phyloP scores from a whole-genome alignment of 2,329 filamentous ascomycete genomes.

The Fusarium praegraminearum region DNA sequence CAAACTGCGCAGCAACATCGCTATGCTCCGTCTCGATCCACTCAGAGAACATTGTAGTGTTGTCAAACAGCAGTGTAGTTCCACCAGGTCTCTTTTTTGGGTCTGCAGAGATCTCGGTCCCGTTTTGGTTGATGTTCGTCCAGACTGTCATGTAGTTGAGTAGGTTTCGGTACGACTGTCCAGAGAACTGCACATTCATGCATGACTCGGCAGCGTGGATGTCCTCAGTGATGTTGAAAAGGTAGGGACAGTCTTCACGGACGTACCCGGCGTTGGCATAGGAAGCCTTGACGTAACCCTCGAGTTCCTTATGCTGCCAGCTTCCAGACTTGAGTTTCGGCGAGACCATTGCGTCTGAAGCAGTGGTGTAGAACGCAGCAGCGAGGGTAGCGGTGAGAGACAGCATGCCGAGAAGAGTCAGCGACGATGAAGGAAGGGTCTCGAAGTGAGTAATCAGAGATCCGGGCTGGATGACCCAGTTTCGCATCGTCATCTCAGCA shows the following conservation, averaged over 20 bases:
- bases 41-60: conserved; percentile 75
- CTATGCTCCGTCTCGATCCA: conserved; percentile 73
- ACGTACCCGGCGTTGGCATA: conserved; percentile 75
- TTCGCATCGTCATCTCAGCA: conserved; percentile 80
- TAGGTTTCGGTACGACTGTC: conserved; percentile 78
- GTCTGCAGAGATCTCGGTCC: conserved; percentile 56
- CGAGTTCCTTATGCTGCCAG: conserved; percentile 62
- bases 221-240: conserved; percentile 63
- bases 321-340: conserved; percentile 74
- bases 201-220: conserved; percentile 66
- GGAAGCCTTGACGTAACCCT: conserved; percentile 67
- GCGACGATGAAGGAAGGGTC: conserved; percentile 71
- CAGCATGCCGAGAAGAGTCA: conserved; percentile 73
- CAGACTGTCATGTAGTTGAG: conserved; percentile 70
- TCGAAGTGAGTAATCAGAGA: conserved; percentile 77
- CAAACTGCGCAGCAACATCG: conserved; percentile 65
- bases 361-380: conserved; percentile 80
- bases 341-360: conserved; percentile 79
- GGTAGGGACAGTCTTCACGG: conserved; percentile 68
- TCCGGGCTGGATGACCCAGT: conserved; percentile 79
- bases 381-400: conserved; percentile 73
- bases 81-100: conserved; percentile 67
- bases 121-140: conserved; percentile 59
- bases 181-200: conserved; percentile 75
- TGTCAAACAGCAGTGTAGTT: conserved; percentile 75